Base-by-base conservation (phyloP, 164 flowering plant genomes). In the Malania oleifera region DNA sequence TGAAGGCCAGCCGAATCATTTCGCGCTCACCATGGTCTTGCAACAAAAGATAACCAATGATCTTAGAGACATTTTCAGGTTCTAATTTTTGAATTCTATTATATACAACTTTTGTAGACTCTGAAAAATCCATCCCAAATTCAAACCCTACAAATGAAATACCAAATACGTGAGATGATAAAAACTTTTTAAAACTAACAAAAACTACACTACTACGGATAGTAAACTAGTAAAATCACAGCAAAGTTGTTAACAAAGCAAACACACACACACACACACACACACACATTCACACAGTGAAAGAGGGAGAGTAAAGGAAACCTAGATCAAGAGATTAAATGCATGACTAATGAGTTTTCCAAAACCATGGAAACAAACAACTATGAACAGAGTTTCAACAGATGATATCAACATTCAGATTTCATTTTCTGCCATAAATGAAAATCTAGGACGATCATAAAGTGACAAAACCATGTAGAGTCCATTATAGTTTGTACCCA, bases 61-160 rank as follows among this genome's bases (percentile, higher is more conserved):
- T 50, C 24, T 50, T 50, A 1, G 53, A 50, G 10, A 27, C 53
- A 27, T 50, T 50, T 24, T 50, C 29, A 73, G 67, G 12, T 45
- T 87, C 93, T 11, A 83, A 14, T n/a, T 67, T 69, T 59, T 76
- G 70, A 25, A 91, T 77, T 67, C 84, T 75, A 43, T 69, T 58
- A 48, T 28, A 79, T 7, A 90, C 90, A 65, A 76, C 64, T 60
- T 73, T 79, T 23, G 90, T 78, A 15, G 92, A 71, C 63, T 85
- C 90, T 0, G 75, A 55, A 47, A 78, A 72, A 60, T 90, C 95
- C 97, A 90, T 87, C 52, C 70, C 57, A 52, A 61, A 28, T 22
- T 46, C 54, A 34, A 39, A 65, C n/a, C 59, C 77, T 67, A 62
- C 38, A 64, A 48, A 29, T 22, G 39, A 23, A 8, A 6, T 19